These are phyloP conservation scores for Ramicandelaber brevisporus DNA, from an alignment of 192 early-diverging fungal species.

Conservation along the genomic window DNA sequence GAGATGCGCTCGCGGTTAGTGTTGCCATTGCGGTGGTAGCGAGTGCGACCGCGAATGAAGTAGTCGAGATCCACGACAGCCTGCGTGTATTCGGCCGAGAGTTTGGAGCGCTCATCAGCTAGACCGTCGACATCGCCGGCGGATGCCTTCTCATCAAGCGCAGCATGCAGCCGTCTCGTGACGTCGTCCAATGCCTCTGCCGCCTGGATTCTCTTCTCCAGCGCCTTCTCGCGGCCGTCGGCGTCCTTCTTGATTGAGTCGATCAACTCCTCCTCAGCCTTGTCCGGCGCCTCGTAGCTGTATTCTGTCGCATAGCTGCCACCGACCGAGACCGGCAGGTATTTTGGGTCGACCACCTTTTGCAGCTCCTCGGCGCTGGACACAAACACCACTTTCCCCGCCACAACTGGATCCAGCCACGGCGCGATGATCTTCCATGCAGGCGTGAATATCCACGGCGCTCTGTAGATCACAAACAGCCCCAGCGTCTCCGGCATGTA, in stretches of 20 bases:
- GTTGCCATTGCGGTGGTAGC: constrained; percentile 20
- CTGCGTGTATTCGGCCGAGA: constrained; percentile 14
- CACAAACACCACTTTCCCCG: constrained; percentile 59
- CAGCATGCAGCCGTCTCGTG: constrained; percentile 1
- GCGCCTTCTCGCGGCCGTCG: constrained; percentile 12
- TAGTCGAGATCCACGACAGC: constrained; percentile 19
- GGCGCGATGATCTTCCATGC: constrained; percentile 69
- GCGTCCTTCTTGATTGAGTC: no score
- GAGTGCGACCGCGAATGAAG: constrained; percentile 18
- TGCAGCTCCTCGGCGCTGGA: constrained; percentile 35
- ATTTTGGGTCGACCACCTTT: constrained; percentile 29
- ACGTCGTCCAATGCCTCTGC: no score
- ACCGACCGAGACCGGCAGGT: constrained; percentile 40
- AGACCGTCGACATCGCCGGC: constrained; percentile 2
- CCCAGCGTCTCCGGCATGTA: constrained; percentile 60
- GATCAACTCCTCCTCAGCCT: constrained; percentile 25
- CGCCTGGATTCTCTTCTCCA: constrained; percentile 10
- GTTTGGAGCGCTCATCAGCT: constrained; percentile 8
- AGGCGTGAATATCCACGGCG: constrained; percentile 80
- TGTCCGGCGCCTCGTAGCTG: constrained; percentile 19
- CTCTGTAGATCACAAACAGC: constrained; percentile 52
- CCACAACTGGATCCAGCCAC: constrained; percentile 75
- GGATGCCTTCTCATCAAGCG: background rate
- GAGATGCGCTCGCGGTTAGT: no score
- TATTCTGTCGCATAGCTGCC: constrained; percentile 33